Percentiles rank a stretch among this genome's conserved stretches.
These are phyloP conservation scores for Yarrowia divulgata DNA, from an alignment of 805 yeast species.

Conservation along the genomic window DNA sequence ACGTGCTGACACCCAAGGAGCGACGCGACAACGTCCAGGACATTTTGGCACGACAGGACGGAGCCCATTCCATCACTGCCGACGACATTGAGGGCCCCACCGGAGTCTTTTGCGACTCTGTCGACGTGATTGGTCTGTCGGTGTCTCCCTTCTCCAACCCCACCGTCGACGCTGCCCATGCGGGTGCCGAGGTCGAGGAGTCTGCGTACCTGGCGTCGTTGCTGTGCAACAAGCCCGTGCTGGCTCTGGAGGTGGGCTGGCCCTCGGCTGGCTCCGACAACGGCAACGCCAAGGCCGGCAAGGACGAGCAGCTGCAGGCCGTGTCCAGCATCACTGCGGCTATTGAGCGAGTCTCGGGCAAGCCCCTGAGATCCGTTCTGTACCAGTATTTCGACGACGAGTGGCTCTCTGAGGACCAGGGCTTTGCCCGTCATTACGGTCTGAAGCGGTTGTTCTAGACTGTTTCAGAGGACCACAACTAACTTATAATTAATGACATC, in stretches of 20 bases:
- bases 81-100: constrained; percentile 25
- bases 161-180: constrained; percentile 15
- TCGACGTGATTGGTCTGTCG: constrained; percentile 34
- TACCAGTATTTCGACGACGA: constrained; percentile 34
- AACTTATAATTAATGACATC: constrained; percentile 20
- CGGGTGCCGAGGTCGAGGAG: constrained; percentile 30
- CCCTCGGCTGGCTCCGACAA: constrained; percentile 25
- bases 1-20: constrained; percentile 28
- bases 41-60: neutral
- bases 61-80: neutral
- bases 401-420: constrained; percentile 22
- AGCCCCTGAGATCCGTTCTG: constrained; percentile 26
- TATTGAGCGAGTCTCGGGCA: constrained; percentile 24
- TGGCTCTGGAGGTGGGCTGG: constrained; percentile 37
- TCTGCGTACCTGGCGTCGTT: constrained; percentile 35
- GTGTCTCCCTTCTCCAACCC: constrained; percentile 31
- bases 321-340: constrained; percentile 25
- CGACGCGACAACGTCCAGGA: constrained; percentile 32
- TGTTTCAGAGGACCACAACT: neutral
- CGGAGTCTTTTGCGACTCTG: constrained; percentile 31
- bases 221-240: constrained; percentile 37
- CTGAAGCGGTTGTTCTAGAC: constrained; percentile 22
- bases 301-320: constrained; percentile 33
- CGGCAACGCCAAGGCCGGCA: constrained; percentile 37
- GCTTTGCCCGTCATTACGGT: constrained; percentile 34